Conservation (phyloP, 2,329 filamentous ascomycete genomes). For the Gaeumannomyces sp. region DNA sequence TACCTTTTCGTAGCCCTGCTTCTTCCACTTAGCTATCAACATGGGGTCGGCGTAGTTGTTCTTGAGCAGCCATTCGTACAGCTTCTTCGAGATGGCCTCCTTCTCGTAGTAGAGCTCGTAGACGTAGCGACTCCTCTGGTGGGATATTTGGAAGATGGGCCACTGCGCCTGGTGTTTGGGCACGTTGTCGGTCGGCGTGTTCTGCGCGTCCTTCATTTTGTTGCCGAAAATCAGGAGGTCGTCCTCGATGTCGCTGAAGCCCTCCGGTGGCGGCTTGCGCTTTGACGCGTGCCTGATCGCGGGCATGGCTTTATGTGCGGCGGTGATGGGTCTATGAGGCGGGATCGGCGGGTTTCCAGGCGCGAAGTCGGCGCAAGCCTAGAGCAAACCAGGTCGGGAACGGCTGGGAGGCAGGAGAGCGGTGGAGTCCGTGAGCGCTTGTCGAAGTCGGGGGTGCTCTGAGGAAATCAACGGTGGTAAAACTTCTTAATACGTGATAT, state of each 20-base stretch:
- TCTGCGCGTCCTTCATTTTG: constrained; percentile 94
- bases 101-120: constrained; percentile 98
- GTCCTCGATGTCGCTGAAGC: constrained; percentile 83
- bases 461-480: not conserved
- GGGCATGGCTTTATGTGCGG: constrained; percentile 50
- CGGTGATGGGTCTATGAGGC: not conserved
- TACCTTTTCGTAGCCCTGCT: constrained; percentile 97
- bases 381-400: not conserved
- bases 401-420: too few species aligned
- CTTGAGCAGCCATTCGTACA: constrained; percentile 96
- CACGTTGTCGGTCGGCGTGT: constrained; percentile 73
- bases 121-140: constrained; percentile 87
- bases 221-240: constrained; percentile 79
- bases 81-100: constrained; percentile 82
- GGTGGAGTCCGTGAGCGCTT: not conserved
- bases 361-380: not conserved
- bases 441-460: not conserved
- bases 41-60: constrained; percentile 93
- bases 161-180: constrained; percentile 86
- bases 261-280: constrained; percentile 76
- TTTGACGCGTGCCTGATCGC: constrained; percentile 69
- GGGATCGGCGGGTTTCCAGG: not conserved
- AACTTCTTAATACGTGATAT: not conserved
- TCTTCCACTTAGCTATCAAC: constrained; percentile 99
- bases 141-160: constrained; percentile 96